These are phyloP conservation scores for Prinsepia uniflora DNA, from an alignment of 306 rosid genomes.

Conservation along the genomic window DNA sequence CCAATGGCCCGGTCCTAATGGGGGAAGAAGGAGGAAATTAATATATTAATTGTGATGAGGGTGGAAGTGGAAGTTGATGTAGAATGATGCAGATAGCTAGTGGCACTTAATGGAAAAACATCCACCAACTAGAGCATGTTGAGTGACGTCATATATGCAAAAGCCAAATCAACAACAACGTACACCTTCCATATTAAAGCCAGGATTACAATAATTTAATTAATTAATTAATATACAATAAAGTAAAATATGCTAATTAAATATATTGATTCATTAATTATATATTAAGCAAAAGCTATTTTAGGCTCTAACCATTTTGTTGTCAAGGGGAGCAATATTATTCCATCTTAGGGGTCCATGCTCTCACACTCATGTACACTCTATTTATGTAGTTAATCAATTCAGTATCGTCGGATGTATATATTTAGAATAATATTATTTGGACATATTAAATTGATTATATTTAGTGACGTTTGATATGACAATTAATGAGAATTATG, in stretches of 20 bases:
- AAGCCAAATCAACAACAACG: constrained; percentile 1
- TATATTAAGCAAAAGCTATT: background rate
- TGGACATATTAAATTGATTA: too few relatives aligned
- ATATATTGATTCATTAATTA: background rate
- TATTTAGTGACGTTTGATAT: too few relatives aligned
- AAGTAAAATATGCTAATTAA: constrained; percentile 1
- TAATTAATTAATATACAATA: background rate
- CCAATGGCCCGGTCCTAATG: background rate
- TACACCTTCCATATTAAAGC: background rate
- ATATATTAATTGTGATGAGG: too few relatives aligned
- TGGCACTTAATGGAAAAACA: constrained; percentile 14
- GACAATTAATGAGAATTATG: too few relatives aligned
- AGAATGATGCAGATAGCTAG: constrained; percentile 8
- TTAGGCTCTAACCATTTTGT: constrained; percentile 8
- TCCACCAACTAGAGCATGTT: constrained; percentile 22
- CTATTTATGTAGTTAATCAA: background rate
- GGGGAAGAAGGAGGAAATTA: background rate
- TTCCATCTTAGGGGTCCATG: background rate
- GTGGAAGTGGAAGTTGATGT: constrained; percentile 17
- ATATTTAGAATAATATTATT: too few relatives aligned
- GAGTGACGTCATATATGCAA: constrained; percentile 1
- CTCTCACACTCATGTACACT: background rate
- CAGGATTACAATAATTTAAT: background rate
- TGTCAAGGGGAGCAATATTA: constrained; percentile 5
- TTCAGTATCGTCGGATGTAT: too few relatives aligned